Percentiles rank a stretch among this genome's conserved stretches.
phyloP scores from a whole-genome alignment of 1,139 yeast species.

The Ogataea hybrid region DNA sequence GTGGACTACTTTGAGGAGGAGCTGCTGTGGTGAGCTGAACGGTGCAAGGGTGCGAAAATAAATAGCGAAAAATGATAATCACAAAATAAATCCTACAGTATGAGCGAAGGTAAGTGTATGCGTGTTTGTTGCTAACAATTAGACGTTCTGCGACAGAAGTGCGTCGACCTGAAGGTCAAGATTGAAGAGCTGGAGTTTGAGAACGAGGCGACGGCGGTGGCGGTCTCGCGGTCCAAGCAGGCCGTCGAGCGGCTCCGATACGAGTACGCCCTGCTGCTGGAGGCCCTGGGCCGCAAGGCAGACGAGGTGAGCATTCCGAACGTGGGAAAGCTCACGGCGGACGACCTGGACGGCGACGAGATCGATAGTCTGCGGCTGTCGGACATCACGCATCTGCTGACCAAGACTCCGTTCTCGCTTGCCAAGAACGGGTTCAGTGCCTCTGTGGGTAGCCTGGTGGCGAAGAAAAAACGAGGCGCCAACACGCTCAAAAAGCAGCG shows the following conservation, averaged over 20 bases:
- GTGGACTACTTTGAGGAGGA: constrained; percentile 38
- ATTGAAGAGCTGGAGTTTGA: constrained; percentile 74
- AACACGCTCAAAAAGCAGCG: constrained; percentile 26
- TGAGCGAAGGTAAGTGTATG: constrained; percentile 13
- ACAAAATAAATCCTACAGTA: neutral
- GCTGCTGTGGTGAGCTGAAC: constrained; percentile 32
- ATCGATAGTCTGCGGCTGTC: constrained; percentile 27
- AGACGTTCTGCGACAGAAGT: constrained; percentile 48
- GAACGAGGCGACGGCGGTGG: constrained; percentile 75
- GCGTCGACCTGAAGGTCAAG: constrained; percentile 69
- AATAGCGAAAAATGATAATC: neutral
- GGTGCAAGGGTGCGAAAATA: constrained; percentile 8
- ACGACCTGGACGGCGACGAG: constrained; percentile 26
- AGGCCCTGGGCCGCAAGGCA: constrained; percentile 67
- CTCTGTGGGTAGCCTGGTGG: constrained; percentile 6
- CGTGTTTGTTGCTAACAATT: constrained; percentile 29
- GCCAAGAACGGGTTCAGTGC: constrained; percentile 20
- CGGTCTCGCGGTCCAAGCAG: constrained; percentile 74
- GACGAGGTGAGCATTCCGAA: constrained; percentile 24
- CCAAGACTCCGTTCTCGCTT: constrained; percentile 22
- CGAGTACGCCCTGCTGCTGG: constrained; percentile 78
- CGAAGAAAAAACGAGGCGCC: constrained; percentile 20
- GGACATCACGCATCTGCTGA: constrained; percentile 25
- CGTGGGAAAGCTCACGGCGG: constrained; percentile 21
- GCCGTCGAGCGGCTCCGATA: constrained; percentile 77